These are phyloP conservation scores for Cadophora sp. DNA, from an alignment of 2,329 filamentous ascomycete species.

Conservation along the genomic window DNA sequence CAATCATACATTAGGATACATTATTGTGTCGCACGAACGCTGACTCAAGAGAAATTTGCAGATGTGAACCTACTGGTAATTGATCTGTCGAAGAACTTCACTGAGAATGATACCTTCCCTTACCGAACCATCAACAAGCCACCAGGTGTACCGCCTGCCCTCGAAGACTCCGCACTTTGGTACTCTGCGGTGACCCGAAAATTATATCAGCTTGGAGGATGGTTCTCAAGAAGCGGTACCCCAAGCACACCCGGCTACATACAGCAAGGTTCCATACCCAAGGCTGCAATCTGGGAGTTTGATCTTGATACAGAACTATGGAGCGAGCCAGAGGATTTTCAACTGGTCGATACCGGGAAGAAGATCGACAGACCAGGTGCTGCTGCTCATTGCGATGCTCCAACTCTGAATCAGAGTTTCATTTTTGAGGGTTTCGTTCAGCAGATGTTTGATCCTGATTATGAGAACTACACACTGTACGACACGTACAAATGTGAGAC, in stretches of 20 bases:
- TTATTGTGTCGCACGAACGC: too few relatives aligned
- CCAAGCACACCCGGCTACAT: not conserved
- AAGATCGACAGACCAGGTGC: not conserved
- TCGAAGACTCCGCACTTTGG: not conserved
- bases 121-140: not conserved
- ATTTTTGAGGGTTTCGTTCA: not conserved
- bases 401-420: not conserved
- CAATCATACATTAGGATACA: too few relatives aligned
- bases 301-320: not conserved
- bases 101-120: not conserved
- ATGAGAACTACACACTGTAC: not conserved
- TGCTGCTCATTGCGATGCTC: not conserved
- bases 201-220: not conserved
- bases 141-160: not conserved
- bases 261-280: not conserved
- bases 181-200: not conserved
- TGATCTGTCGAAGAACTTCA: not conserved
- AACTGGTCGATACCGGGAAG: not conserved
- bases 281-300: not conserved
- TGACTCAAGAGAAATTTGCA: not conserved
- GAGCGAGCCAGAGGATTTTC: not conserved
- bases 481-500: not conserved
- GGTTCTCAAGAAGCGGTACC: not conserved
- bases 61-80: not conserved
- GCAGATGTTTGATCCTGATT: not conserved